These are phyloP conservation scores for Pichia nakasei DNA, from an alignment of 805 yeast species.

Conservation along the genomic window DNA sequence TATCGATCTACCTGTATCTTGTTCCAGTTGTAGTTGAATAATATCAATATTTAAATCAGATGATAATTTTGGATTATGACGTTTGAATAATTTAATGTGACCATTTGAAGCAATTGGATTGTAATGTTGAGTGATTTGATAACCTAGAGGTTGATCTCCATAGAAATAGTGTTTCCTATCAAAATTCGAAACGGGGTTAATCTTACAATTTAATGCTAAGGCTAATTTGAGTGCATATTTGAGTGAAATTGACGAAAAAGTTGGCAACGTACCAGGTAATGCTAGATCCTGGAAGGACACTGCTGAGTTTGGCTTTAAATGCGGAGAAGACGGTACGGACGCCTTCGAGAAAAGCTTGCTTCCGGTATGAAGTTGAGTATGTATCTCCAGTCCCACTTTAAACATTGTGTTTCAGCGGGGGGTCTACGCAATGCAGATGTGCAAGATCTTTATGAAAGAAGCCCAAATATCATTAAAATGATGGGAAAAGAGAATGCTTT, in stretches of 20 bases:
- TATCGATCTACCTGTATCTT: slow-evolving; percentile 82
- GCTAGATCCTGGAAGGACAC: slow-evolving; percentile 77
- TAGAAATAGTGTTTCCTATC: slow-evolving; percentile 95
- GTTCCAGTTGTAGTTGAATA: slow-evolving; percentile 84
- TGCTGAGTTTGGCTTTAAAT: slow-evolving; percentile 54
- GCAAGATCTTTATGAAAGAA: no score
- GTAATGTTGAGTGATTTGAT: slow-evolving; percentile 88
- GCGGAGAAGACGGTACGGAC: slow-evolving; percentile 37
- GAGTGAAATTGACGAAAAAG: slow-evolving; percentile 65
- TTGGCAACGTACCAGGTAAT: slow-evolving; percentile 90
- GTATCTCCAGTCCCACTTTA: slow-evolving; percentile 88
- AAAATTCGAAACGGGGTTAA: slow-evolving; percentile 54
- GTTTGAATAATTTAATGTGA: slow-evolving; percentile 33
- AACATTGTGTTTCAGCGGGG: slow-evolving; percentile 19
- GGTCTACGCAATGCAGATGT: no score
- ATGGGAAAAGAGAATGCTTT: no score
- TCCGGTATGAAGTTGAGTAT: slow-evolving; percentile 73
- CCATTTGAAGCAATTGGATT: slow-evolving; percentile 75
- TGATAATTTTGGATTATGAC: slow-evolving; percentile 41
- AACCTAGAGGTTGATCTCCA: slow-evolving; percentile 94
- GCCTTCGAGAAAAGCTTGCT: slow-evolving; percentile 72
- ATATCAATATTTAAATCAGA: slow-evolving; percentile 46
- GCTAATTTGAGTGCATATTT: slow-evolving; percentile 66
- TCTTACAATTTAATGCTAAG: slow-evolving; percentile 50
- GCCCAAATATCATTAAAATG: no score